Conservation (phyloP, 768 basidiomycete species). For the Psilocybe sp. region DNA sequence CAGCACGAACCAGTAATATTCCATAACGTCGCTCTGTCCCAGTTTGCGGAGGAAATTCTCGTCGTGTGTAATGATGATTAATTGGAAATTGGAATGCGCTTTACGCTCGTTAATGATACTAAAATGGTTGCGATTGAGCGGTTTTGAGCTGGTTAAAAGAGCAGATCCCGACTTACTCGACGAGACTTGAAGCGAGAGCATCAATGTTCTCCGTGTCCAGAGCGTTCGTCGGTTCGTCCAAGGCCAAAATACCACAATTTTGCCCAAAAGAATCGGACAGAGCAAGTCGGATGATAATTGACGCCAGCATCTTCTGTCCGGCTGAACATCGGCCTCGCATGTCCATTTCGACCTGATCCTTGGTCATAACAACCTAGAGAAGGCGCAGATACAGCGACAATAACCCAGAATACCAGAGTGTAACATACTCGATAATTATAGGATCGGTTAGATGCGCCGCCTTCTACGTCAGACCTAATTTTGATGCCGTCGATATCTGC, state of each 20-base stretch:
- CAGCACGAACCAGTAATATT: conserved; percentile 80
- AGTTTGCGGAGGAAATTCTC: conserved; percentile 91
- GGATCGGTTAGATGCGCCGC: conserved; percentile 83
- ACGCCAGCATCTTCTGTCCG: conserved; percentile 98
- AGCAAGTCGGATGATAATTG: conserved; percentile 95
- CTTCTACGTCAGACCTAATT: conserved; percentile 92
- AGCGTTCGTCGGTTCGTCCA: conserved; percentile 98
- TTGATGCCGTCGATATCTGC: conserved; percentile 97
- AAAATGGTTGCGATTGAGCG: background rate
- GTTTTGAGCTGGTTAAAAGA: background rate
- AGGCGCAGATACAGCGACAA: conserved; percentile 10
- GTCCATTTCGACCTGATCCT: conserved; percentile 99
- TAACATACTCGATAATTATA: conserved; percentile 91
- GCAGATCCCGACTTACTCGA: conserved; percentile 63
- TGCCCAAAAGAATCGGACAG: conserved; percentile 97
- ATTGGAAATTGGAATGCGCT: conserved; percentile 88
- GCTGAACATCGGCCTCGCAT: conserved; percentile 99
- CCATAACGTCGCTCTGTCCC: conserved; percentile 89
- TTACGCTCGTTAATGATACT: conserved; percentile 95
- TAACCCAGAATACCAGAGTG: conserved; percentile 4
- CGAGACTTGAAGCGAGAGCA: conserved; percentile 85
- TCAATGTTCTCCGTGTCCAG: conserved; percentile 95
- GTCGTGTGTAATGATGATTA: conserved; percentile 96
- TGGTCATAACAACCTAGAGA: conserved; percentile 93
- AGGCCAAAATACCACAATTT: conserved; percentile 94